Conservation (phyloP, 2,329 filamentous ascomycete species). For the Phialemonium atrogriseum region DNA sequence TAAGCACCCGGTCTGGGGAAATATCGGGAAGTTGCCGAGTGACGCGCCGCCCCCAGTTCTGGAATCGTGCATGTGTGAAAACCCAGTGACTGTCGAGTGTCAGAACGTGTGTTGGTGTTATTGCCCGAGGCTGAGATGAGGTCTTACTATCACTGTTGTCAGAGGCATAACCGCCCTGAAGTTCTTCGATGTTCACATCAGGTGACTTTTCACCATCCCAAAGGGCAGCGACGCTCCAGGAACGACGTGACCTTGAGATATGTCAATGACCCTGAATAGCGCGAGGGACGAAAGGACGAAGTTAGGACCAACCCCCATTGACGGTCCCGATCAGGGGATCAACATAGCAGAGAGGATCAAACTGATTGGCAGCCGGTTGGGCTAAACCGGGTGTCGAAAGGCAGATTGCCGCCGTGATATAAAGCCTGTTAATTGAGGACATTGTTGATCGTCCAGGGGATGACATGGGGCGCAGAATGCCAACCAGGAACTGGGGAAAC, state of each 20-base stretch:
- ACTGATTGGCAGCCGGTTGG: not conserved
- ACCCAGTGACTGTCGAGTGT: constrained; percentile 16
- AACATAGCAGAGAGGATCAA: constrained; percentile 15
- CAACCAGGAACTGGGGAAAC: no score
- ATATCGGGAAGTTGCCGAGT: constrained; percentile 27
- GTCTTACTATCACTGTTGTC: constrained; percentile 15
- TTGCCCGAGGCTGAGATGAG: not conserved
- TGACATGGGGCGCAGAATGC: no score
- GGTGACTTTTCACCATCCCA: constrained; percentile 21
- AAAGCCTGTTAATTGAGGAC: no score
- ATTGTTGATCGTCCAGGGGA: no score
- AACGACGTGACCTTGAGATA: constrained; percentile 19
- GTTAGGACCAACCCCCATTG: constrained; percentile 13
- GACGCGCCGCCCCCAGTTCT: constrained; percentile 20
- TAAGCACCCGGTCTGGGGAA: constrained; percentile 23
- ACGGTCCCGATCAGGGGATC: constrained; percentile 19
- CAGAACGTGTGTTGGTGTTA: not conserved
- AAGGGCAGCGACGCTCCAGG: constrained; percentile 19
- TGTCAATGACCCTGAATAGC: no score
- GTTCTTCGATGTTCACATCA: constrained; percentile 16
- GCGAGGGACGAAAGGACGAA: not conserved
- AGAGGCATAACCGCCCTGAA: constrained; percentile 17
- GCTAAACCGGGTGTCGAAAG: no score
- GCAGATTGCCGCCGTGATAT: no score
- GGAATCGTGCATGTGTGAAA: constrained; percentile 22